Evolutionary conservation across 176 grass and related monocot species (phyloP).

Genomic region (Hyparrhenia diplandra): DNA sequence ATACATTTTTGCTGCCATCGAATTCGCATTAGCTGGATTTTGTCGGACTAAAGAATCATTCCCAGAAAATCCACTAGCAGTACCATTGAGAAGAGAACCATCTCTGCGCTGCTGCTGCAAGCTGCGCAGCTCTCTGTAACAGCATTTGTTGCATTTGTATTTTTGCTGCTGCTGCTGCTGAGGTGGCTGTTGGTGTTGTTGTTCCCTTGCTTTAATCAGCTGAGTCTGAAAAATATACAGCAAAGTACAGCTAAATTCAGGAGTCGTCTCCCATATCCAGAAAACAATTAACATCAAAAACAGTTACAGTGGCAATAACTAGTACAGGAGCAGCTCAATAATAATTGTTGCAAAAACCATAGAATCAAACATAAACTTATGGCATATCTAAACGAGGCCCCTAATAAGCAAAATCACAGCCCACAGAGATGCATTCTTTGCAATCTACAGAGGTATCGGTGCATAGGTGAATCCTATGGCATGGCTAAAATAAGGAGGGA

Average conservation of each 20-base stretch:
- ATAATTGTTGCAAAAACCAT: neutral
- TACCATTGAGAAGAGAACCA: slow-evolving; percentile 68
- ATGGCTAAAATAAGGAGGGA: neutral
- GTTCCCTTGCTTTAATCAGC: slow-evolving; percentile 83
- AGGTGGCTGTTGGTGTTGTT: slow-evolving; percentile 52
- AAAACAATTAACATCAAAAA: neutral
- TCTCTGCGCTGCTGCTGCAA: slow-evolving; percentile 65
- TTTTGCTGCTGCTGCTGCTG: slow-evolving; percentile 29
- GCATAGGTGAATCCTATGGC: neutral
- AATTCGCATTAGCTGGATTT: slow-evolving; percentile 71
- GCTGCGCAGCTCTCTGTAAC: slow-evolving; percentile 51
- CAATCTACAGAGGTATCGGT: neutral
- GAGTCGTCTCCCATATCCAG: neutral
- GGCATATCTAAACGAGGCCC: neutral
- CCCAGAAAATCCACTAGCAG: slow-evolving; percentile 59
- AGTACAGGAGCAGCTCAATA: neutral
- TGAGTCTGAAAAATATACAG: slow-evolving; percentile 63
- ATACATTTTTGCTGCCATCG: slow-evolving; percentile 94
- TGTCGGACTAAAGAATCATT: slow-evolving; percentile 57
- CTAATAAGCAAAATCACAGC: neutral
- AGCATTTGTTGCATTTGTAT: slow-evolving; percentile 73
- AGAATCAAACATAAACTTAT: neutral
- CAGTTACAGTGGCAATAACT: neutral
- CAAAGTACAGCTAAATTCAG: neutral
- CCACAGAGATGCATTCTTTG: neutral